Evolutionary conservation across 495 filamentous ascomycete genomes (phyloP).

Genomic region (Aspergillus cristatus): DNA sequence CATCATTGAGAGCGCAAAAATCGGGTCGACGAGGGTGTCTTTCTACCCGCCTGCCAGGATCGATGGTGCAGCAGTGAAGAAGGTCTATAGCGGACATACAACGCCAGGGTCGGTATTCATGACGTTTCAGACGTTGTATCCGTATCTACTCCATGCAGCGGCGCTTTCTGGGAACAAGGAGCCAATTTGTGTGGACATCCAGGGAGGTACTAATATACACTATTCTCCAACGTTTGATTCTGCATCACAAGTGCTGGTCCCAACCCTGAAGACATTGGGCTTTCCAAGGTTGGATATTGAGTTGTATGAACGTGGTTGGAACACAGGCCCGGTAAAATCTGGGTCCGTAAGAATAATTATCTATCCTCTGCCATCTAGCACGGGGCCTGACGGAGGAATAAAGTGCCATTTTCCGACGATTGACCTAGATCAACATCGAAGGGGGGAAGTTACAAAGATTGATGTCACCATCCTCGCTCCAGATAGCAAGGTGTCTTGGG

Average conservation of each 20-base stretch:
- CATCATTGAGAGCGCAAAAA: constrained; percentile 40
- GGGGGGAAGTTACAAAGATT: constrained; percentile 45
- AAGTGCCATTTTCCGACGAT: constrained; percentile 34
- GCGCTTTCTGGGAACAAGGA: constrained; percentile 3
- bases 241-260: constrained; percentile 54
- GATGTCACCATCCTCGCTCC: constrained; percentile 53
- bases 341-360: constrained; percentile 54
- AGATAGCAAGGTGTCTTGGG: constrained; percentile 10
- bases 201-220: constrained; percentile 70
- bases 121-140: constrained; percentile 76
- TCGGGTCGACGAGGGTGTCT: constrained; percentile 46
- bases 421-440: constrained; percentile 24
- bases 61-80: no score
- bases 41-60: constrained; percentile 30
- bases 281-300: constrained; percentile 46
- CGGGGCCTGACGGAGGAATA: neutral
- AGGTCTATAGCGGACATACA: no score
- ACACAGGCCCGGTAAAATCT: constrained; percentile 41
- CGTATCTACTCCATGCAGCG: constrained; percentile 53
- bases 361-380: constrained; percentile 35
- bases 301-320: constrained; percentile 60
- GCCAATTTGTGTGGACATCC: constrained; percentile 41
- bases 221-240: constrained; percentile 72
- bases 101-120: constrained; percentile 46
- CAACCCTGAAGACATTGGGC: constrained; percentile 49